phyloP scores from a whole-genome alignment of 176 grass and related monocot species.

The Cocos nucifera region DNA sequence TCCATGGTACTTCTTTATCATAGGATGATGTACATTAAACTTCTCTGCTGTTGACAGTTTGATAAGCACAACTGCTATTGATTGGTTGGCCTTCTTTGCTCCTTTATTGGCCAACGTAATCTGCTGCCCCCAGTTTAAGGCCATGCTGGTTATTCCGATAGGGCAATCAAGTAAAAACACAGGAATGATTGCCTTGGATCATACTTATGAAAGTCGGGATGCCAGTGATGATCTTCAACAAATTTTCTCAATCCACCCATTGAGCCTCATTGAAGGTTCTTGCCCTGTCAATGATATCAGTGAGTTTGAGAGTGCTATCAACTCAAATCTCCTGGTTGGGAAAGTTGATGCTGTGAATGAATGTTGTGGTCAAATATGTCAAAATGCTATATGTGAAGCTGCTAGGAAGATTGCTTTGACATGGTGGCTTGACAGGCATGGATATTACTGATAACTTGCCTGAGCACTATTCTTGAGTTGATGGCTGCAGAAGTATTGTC shows the following conservation, averaged over 20 bases:
- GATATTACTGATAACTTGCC: slow-evolving; percentile 1
- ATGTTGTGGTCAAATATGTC: slow-evolving; percentile 75
- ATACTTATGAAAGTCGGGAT: slow-evolving; percentile 41
- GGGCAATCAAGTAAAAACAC: too few relatives aligned
- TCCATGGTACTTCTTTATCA: too few relatives aligned
- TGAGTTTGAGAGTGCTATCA: slow-evolving; percentile 51
- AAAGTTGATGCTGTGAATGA: slow-evolving; percentile 88
- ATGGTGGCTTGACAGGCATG: slow-evolving; percentile 23
- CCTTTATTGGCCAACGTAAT: too few relatives aligned
- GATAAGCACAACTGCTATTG: too few relatives aligned
- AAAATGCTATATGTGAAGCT: slow-evolving; percentile 69
- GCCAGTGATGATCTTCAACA: slow-evolving; percentile 55
- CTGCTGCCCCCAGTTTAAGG: too few relatives aligned
- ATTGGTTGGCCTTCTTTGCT: too few relatives aligned
- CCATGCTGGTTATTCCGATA: too few relatives aligned
- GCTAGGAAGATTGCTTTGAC: slow-evolving; percentile 56
- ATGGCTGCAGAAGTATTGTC: slow-evolving; percentile 76
- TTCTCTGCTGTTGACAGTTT: too few relatives aligned
- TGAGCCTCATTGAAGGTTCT: slow-evolving; percentile 55
- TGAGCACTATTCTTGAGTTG: slow-evolving; percentile 21
- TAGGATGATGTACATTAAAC: too few relatives aligned
- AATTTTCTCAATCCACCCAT: slow-evolving; percentile 60
- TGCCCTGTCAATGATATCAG: slow-evolving; percentile 58
- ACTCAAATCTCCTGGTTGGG: slow-evolving; percentile 67
- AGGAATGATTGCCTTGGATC: too few relatives aligned